These are phyloP conservation scores for Crucibulum laeve DNA, from an alignment of 768 basidiomycete genomes.

Conservation along the genomic window DNA sequence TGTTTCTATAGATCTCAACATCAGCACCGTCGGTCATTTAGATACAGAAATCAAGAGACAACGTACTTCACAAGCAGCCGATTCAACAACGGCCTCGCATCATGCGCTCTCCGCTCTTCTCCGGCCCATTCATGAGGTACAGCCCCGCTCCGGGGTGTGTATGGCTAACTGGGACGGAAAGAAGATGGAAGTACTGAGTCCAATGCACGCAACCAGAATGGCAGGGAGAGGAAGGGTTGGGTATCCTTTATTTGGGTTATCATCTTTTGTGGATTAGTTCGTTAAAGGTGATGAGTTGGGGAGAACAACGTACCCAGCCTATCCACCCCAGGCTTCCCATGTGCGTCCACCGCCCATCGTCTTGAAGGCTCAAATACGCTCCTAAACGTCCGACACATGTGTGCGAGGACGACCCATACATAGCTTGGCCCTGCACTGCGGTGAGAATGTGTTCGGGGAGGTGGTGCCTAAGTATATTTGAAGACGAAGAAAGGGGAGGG, in stretches of 20 bases:
- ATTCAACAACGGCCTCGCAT: constrained; percentile 76
- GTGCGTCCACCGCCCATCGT: constrained; percentile 17
- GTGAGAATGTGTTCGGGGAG: constrained; percentile 1
- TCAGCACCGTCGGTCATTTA: background rate
- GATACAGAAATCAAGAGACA: background rate
- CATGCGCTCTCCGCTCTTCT: constrained; percentile 87
- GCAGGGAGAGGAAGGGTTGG: constrained; percentile 29
- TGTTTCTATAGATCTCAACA: constrained; percentile 43
- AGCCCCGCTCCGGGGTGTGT: constrained; percentile 27
- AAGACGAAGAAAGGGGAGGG: constrained; percentile 4
- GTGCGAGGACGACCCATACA: constrained; percentile 61
- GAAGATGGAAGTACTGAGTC: constrained; percentile 12
- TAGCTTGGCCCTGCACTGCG: constrained; percentile 7
- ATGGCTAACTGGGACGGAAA: too few species aligned
- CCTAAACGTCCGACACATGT: constrained; percentile 58
- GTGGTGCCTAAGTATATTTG: constrained; percentile 7
- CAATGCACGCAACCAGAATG: constrained; percentile 34
- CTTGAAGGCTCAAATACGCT: constrained; percentile 56
- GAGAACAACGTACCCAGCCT: constrained; percentile 40
- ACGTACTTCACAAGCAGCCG: constrained; percentile 54
- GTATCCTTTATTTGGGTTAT: constrained; percentile 30
- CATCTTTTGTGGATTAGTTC: constrained; percentile 21
- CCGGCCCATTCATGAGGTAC: constrained; percentile 78
- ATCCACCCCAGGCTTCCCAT: constrained; percentile 38
- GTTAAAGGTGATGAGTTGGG: background rate